Conservation (phyloP, 164 flowering plant genomes). For the Cinnamomum micranthum region DNA sequence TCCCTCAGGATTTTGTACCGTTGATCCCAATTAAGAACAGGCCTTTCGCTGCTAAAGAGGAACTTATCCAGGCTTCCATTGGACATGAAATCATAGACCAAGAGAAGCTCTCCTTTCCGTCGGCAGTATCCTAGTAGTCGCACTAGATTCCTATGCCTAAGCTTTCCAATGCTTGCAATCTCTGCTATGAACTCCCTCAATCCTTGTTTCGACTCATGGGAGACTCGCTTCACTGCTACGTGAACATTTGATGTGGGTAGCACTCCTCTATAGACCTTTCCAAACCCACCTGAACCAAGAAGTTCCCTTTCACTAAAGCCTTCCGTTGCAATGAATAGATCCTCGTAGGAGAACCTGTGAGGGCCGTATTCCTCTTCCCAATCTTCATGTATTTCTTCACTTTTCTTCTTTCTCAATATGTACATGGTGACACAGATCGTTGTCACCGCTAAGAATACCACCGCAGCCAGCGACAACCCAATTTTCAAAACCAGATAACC, state of each 20-base stretch:
- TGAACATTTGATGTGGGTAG: slow-evolving; percentile 30
- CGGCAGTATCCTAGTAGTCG: slow-evolving; percentile 70
- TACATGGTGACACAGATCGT: slow-evolving; percentile 15
- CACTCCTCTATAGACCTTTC: slow-evolving; percentile 60
- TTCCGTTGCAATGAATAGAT: slow-evolving; percentile 59
- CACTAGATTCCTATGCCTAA: slow-evolving; percentile 69
- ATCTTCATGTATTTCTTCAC: slow-evolving; percentile 41
- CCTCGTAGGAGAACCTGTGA: slow-evolving; percentile 53
- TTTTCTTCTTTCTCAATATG: slow-evolving; percentile 29
- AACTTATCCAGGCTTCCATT: slow-evolving; percentile 76
- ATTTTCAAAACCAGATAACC: not conserved
- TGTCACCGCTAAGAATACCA: not conserved
- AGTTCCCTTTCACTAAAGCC: slow-evolving; percentile 57
- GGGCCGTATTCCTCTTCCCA: slow-evolving; percentile 79
- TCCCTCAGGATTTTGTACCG: slow-evolving; percentile 15
- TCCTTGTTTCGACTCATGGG: slow-evolving; percentile 65
- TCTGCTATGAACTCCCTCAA: slow-evolving; percentile 59
- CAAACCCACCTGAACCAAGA: slow-evolving; percentile 79
- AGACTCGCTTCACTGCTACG: slow-evolving; percentile 74
- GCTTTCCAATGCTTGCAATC: slow-evolving; percentile 58
- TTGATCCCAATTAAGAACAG: slow-evolving; percentile 40
- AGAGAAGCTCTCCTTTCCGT: slow-evolving; percentile 45
- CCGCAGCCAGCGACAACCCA: slow-evolving; percentile 1
- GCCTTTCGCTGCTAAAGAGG: slow-evolving; percentile 37
- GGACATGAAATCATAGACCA: slow-evolving; percentile 73